Base-by-base conservation (phyloP, 352 stramenopile genomes). In the Globisporangium acanthophoron region DNA sequence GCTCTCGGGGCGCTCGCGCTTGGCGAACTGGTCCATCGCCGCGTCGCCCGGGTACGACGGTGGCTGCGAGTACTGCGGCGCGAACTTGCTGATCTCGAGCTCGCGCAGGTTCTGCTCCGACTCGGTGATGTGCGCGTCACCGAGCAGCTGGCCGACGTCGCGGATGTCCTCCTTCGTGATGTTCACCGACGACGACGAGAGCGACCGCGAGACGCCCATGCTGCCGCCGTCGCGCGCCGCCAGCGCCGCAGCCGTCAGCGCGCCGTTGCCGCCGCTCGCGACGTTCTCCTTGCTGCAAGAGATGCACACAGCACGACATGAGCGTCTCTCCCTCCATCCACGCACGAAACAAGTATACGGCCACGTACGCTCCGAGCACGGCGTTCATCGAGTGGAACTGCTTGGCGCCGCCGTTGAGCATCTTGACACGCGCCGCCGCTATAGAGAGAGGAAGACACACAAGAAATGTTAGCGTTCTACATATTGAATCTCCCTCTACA, bases 81-180 rank as follows among this genome's bases (percentile, higher is more conserved):
- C 46, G 53, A 87, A 89, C 55, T 83, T 84, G 65, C 76, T 90
- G 43, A 90, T 86, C 61, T 93, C 83, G 12, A 93, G 71, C 64
- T 87, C 73, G 31, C 80, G 80, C 61, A 93, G 44, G 44, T 90
- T 90, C 62, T 80, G 59, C 59, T 93, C 83, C 56, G 80, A 90
- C 52, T 93, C 80, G 63, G 67, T 73, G 59, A 93, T 93, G 67
- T 90, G 83, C 41, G 83, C 83, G 58, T 89, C 87, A 63, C 76
- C 85, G 7, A 93, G 60, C 54, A 90, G 53, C 5, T 71, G 61
- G 5, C 77, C 75, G n/a, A 93, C 69, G 45, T 80, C 66, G 49
- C 74, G 80, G 45, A 93, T 90, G 68, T 93, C 83, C 63, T 93
- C 83, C 61, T 87, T 90, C 43, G 78, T 90, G 16, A 93, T 71